Evolutionary conservation across 305 asterid genomes (phyloP), one percentile per base, ranked within the genome.

Genomic region (Fraxinus latifolia): DNA sequence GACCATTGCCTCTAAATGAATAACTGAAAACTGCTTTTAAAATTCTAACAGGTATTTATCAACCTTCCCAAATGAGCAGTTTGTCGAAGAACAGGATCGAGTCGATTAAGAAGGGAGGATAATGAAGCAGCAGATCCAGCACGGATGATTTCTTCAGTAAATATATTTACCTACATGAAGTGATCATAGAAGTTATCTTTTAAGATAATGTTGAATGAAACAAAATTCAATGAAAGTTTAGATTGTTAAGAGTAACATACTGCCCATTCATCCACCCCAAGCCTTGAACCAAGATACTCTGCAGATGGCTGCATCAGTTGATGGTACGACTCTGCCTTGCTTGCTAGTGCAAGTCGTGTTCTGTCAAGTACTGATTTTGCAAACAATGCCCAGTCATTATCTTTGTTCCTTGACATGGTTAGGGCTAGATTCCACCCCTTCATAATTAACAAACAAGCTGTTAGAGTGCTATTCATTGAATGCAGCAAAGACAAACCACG

Each of bases 61-160:
- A 81, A 94, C 99, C 98, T 96, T 95, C 99, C 99, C 47, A 96
- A 87, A 84, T 96, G 67, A 85, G 99, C 99, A 85, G 94, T 91
- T 86, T 91, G 85, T 78, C 98, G 96, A 84, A 96, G 98, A 87
- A 93, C 83, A 47, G 99, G 99, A 88, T 96, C 98, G 1, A 96
- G 98, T 79, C 99, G 91, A 89, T 93, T 96, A 80, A 95, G 95
- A 87, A 96, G 97, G 79, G 97, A 87, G 84, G 99, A 96, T 81
- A 96, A 87, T 27, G 98, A 89, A 87, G 99, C 98, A 82, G 99
- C 98, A 82, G 98, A 95, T 87, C 99, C 99, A 70, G 95, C 98
- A 74, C 99, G 93, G 78, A 93, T 93, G 78, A 96, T 90, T 88
- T 96, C 99, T 91, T 96, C 99, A 77, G 99, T 96, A 85, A 96